phyloP scores from a whole-genome alignment of 495 filamentous ascomycete genomes.

The Lophiostoma macrostomum region DNA sequence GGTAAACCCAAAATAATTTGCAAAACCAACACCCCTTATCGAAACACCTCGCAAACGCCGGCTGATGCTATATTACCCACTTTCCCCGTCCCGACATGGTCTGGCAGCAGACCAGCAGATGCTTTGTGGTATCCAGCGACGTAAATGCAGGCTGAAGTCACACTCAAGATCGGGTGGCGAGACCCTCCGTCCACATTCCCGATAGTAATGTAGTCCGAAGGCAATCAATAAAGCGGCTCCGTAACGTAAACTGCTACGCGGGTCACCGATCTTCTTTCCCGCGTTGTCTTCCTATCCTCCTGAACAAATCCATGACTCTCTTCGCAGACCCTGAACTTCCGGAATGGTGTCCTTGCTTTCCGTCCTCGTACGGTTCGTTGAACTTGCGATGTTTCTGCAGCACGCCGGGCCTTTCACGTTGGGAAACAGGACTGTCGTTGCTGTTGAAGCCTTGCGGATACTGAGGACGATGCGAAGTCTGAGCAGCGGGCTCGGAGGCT shows the following conservation, averaged over 20 bases:
- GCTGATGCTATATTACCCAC: conserved; percentile 5
- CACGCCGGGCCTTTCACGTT: conserved; percentile 44
- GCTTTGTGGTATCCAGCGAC: too few relatives aligned
- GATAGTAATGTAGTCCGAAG: too few relatives aligned
- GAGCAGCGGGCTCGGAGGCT: conserved; percentile 20
- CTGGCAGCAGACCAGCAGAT: too few relatives aligned
- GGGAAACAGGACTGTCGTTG: conserved; percentile 11
- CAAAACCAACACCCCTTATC: neutral
- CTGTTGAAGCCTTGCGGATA: conserved; percentile 26
- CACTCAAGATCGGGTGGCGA: too few relatives aligned
- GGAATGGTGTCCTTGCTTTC: conserved; percentile 61
- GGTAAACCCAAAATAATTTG: neutral
- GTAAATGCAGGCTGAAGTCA: too few relatives aligned
- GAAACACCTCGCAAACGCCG: neutral
- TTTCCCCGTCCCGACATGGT: too few relatives aligned
- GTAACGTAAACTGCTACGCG: too few relatives aligned
- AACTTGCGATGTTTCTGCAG: conserved; percentile 85
- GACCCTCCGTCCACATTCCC: too few relatives aligned
- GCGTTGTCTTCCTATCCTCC: conserved; percentile 69
- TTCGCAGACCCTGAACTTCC: conserved; percentile 83
- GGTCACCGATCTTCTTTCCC: conserved; percentile 23
- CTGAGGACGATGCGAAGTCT: conserved; percentile 14
- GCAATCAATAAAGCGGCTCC: too few relatives aligned
- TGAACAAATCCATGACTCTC: conserved; percentile 97
- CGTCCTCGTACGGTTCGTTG: conserved; percentile 82